phyloP scores from a whole-genome alignment of 208 protist species.

The Naegleria gruberi region DNA sequence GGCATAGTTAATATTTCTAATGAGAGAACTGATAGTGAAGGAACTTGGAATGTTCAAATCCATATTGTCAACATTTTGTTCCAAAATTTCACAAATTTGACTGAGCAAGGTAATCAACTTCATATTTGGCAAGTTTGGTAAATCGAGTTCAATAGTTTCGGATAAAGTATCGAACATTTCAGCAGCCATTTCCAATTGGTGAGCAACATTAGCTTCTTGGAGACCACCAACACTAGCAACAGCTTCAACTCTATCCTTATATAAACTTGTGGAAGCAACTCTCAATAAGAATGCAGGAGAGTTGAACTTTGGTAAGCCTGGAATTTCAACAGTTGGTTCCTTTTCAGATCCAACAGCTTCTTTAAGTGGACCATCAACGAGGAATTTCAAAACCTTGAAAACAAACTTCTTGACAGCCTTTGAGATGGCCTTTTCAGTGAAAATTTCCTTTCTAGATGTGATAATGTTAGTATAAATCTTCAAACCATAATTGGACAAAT shows the following conservation, averaged over 20 bases:
- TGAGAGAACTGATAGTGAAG: not conserved
- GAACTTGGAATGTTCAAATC: not conserved
- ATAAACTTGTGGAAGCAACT: not conserved
- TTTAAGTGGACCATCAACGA: not conserved
- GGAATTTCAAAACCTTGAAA: not conserved
- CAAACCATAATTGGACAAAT: not conserved
- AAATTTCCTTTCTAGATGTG: not conserved
- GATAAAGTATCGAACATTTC: not conserved
- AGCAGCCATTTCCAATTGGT: not conserved
- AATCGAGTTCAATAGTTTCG: not conserved
- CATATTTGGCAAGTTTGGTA: not conserved
- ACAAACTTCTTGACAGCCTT: not conserved
- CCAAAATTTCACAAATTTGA: not conserved
- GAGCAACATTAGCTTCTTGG: not conserved
- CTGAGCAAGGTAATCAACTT: not conserved
- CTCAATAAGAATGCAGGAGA: not conserved
- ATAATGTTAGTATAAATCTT: not conserved
- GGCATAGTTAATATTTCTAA: not conserved
- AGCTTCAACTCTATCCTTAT: not conserved
- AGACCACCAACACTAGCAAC: not conserved
- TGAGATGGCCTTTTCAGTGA: not conserved
- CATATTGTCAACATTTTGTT: not conserved
- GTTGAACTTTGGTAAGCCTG: not conserved
- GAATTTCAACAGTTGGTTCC: not conserved
- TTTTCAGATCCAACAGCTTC: not conserved